Conservation (phyloP, 805 yeast species). For the Kazachstania taianensis region DNA sequence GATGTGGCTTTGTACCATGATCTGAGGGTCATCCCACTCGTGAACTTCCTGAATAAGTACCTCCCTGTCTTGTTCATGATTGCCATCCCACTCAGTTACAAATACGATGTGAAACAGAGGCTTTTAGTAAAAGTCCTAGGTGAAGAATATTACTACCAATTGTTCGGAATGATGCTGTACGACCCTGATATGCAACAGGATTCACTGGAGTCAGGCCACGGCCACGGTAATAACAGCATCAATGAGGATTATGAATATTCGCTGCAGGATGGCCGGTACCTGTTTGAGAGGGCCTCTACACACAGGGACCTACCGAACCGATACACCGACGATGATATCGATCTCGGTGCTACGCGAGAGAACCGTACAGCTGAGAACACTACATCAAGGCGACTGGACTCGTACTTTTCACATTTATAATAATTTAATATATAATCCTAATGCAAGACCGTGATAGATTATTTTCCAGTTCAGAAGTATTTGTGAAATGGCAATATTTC, state of each 20-base stretch:
- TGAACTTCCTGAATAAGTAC: conserved; percentile 19
- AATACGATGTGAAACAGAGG: conserved; percentile 24
- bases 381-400: not conserved
- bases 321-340: not conserved
- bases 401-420: no score
- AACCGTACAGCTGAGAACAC: not conserved
- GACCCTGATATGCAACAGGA: conserved; percentile 1
- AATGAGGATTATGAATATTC: conserved; percentile 35
- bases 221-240: conserved; percentile 18
- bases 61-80: conserved; percentile 22
- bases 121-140: conserved; percentile 23
- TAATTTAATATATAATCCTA: no score
- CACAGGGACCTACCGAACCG: not conserved
- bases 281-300: conserved; percentile 26
- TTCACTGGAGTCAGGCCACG: not conserved
- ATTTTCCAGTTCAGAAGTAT: no score
- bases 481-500: no score
- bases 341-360: not conserved
- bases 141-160: conserved; percentile 27
- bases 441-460: no score
- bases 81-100: conserved; percentile 18
- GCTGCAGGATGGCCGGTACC: conserved; percentile 26
- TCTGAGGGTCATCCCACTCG: conserved; percentile 23
- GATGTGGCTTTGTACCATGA: conserved; percentile 20
- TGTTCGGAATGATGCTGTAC: conserved; percentile 25